Evolutionary conservation across 176 grass and related monocot species (phyloP), one percentile per base, ranked within the genome.

Genomic region (Eleusine coracana): DNA sequence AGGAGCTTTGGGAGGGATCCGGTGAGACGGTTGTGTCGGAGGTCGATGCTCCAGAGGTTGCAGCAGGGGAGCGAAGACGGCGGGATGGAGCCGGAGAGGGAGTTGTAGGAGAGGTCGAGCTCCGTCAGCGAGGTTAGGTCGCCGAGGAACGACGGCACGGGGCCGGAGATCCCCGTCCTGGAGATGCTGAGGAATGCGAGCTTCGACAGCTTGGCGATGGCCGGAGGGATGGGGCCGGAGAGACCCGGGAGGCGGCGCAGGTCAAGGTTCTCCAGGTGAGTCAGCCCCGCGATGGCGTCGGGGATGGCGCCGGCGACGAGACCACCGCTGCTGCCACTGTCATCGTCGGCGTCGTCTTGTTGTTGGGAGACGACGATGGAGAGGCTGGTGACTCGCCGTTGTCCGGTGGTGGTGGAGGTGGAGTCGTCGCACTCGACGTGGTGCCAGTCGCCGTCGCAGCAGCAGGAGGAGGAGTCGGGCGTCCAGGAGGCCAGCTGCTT

Each of bases 1-100:
- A 97, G 69, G 20, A 42, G 59, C 5, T 74, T 7, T 29, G 89
- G 94, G 17, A 97, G 14, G 6, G 66, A 0, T 17, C 94, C 94
- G 3, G 80, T 80, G 69, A 97, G 77, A 1, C n/a, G 72, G 85
- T 92, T 97, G 80, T 85, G 92, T 38, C 87, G 88, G 76, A 97
- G 83, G 67, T 94, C 92, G 15, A 97, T 39, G 13, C 6, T 17
- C 16, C 58, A 61, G 58, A 61, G 28, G 51, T 27, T 27, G n/a
- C n/a, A n/a, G 8, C 25, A n/a, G 9, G 0, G n/a, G n/a, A 8
- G n/a, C 2, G 27, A 8, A 0, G 58, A 61, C 8, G 58, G 7
- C 21, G 58, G 58, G 58, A 61, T 61, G n/a, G 58, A 27, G n/a
- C 58, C 58, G n/a, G 58, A 27, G 2, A 61, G n/a, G 8, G 58